Percentiles rank a stretch among this genome's conserved stretches.
Conservation (phyloP, 2,329 filamentous ascomycete genomes). For the Cadophora luteo-olivacea region DNA sequence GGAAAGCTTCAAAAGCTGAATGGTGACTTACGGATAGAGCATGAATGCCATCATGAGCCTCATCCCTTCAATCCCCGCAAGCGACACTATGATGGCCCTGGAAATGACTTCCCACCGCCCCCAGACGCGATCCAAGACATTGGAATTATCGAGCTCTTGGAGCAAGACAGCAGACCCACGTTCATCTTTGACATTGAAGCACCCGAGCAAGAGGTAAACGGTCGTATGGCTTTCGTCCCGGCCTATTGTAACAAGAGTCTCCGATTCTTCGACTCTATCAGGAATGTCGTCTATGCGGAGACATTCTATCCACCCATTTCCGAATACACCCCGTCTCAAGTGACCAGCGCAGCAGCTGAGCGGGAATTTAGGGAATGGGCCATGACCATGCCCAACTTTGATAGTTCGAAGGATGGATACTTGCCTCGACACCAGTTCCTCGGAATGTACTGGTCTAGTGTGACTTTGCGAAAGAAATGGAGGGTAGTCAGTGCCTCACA, state of each 20-base stretch:
- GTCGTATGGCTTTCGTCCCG: slow-evolving; percentile 29
- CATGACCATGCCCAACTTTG: slow-evolving; percentile 57
- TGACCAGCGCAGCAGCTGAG: slow-evolving; percentile 21
- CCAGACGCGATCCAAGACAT: slow-evolving; percentile 24
- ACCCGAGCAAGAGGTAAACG: slow-evolving; percentile 22
- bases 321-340: slow-evolving; percentile 13
- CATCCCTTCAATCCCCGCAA: background rate
- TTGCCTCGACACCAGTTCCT: slow-evolving; percentile 64
- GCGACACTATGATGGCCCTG: slow-evolving; percentile 1
- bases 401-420: slow-evolving; percentile 58
- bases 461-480: slow-evolving; percentile 52
- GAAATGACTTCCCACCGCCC: slow-evolving; percentile 11
- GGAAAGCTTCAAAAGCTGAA: background rate
- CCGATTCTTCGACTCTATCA: slow-evolving; percentile 34
- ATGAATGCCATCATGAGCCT: background rate
- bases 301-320: slow-evolving; percentile 31
- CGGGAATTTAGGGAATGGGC: slow-evolving; percentile 73
- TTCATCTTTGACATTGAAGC: slow-evolving; percentile 36
- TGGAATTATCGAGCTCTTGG: slow-evolving; percentile 35
- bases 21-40: background rate
- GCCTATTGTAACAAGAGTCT: slow-evolving; percentile 31
- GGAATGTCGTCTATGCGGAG: slow-evolving; percentile 31
- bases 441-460: slow-evolving; percentile 71
- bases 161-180: slow-evolving; percentile 36
- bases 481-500: slow-evolving; percentile 51